Conservation (phyloP, 2,329 filamentous ascomycete genomes). For the Neonectria hederae region DNA sequence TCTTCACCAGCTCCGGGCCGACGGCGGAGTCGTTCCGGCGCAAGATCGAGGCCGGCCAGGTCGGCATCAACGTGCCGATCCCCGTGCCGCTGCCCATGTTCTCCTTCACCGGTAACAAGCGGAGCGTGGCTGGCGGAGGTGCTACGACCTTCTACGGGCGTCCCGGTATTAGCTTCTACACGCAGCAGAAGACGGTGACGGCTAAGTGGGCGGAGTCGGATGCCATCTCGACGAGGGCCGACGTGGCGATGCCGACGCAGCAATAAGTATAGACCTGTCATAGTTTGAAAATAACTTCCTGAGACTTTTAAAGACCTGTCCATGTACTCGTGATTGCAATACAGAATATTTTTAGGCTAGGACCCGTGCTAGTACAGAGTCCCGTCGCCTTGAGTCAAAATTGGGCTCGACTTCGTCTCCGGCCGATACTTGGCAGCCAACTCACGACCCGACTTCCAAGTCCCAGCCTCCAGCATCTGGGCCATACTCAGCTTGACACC, state of each 20-base stretch:
- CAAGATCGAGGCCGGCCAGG: conserved; percentile 41
- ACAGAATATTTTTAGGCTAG: background rate
- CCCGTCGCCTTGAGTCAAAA: conserved; percentile 83
- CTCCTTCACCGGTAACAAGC: conserved; percentile 58
- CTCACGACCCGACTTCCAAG: conserved; percentile 77
- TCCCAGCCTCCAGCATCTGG: conserved; percentile 63
- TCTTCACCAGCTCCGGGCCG: conserved; percentile 47
- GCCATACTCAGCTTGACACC: conserved; percentile 52
- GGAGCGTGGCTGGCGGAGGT: conserved; percentile 73
- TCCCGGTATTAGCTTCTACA: conserved; percentile 75
- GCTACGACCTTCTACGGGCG: conserved; percentile 78
- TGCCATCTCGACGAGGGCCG: conserved; percentile 19
- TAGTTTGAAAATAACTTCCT: background rate
- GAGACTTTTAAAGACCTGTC: background rate
- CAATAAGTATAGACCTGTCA: background rate
- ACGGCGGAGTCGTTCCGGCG: conserved; percentile 46
- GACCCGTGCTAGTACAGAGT: conserved; percentile 72
- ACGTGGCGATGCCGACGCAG: conserved; percentile 21
- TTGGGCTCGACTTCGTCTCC: conserved; percentile 83
- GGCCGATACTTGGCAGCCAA: conserved; percentile 81
- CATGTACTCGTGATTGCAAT: background rate
- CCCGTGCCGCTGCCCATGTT: conserved; percentile 42
- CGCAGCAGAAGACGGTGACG: conserved; percentile 78
- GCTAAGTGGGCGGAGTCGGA: conserved; percentile 22
- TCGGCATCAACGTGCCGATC: conserved; percentile 41